Evolutionary conservation across 2,329 filamentous ascomycete genomes (phyloP).

Genomic region (Colletotrichum sansevieriae): DNA sequence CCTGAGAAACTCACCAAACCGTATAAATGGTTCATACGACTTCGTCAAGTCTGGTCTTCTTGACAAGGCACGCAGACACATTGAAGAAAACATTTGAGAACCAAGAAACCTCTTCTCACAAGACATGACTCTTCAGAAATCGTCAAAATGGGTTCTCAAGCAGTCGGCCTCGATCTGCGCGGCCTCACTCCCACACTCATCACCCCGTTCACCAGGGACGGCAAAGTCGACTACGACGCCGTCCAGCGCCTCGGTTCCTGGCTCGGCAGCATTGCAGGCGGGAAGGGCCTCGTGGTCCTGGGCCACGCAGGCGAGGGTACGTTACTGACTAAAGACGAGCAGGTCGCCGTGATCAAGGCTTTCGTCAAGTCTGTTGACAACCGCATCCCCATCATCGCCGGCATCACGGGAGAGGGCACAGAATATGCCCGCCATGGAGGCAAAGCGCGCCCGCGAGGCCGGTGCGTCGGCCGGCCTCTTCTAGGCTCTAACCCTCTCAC

Average conservation of each 20-base stretch:
- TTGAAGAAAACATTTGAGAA: not conserved
- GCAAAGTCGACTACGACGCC: constrained; percentile 63
- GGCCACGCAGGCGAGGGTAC: constrained; percentile 68
- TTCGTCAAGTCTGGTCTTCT: not conserved
- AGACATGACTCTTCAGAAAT: not conserved
- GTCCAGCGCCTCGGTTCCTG: constrained; percentile 66
- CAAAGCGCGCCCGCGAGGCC: constrained; percentile 63
- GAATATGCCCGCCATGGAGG: constrained; percentile 65
- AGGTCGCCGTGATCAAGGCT: constrained; percentile 62
- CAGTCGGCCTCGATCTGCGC: constrained; percentile 57
- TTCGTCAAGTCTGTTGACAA: constrained; percentile 65
- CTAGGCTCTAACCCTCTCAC: constrained; percentile 61
- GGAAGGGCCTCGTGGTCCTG: constrained; percentile 66
- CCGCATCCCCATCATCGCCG: constrained; percentile 64
- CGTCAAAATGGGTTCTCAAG: constrained; percentile 44
- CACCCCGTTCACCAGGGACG: constrained; percentile 63
- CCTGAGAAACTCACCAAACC: not conserved
- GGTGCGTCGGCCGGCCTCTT: constrained; percentile 62
- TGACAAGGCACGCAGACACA: not conserved
- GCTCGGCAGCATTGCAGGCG: constrained; percentile 64
- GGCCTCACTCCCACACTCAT: constrained; percentile 65
- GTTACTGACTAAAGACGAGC: constrained; percentile 64
- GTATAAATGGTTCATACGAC: constrained; percentile 23
- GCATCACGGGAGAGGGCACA: constrained; percentile 66
- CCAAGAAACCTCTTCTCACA: not conserved